phyloP scores from a whole-genome alignment of 305 asterid species.

The Caryopteris hybrid region DNA sequence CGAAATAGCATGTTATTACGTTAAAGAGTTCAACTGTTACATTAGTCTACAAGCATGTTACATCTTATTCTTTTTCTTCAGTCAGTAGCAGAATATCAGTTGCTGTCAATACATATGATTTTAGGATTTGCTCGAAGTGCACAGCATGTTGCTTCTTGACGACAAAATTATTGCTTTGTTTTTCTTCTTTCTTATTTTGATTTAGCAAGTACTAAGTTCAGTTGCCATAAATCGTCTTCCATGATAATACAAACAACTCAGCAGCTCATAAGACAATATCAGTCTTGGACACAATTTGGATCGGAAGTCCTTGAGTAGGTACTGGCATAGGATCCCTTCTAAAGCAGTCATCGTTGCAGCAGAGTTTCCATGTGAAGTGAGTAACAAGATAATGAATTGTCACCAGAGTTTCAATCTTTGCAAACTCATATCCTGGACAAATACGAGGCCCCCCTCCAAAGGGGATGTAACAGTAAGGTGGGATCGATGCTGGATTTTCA shows the following conservation, averaged over 20 bases:
- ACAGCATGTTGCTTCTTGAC: too few relatives aligned
- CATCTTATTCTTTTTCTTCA: too few relatives aligned
- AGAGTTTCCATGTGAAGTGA: slow-evolving; percentile 51
- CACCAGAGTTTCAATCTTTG: slow-evolving; percentile 53
- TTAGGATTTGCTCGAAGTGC: too few relatives aligned
- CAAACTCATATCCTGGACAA: slow-evolving; percentile 74
- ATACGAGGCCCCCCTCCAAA: slow-evolving; percentile 65
- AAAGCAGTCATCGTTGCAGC: slow-evolving; percentile 39
- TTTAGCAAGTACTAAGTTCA: not conserved
- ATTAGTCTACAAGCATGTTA: too few relatives aligned
- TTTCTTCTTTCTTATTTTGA: not conserved
- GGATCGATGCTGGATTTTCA: slow-evolving; percentile 41
- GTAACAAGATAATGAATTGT: slow-evolving; percentile 48
- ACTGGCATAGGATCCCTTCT: slow-evolving; percentile 58
- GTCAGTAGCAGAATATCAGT: too few relatives aligned
- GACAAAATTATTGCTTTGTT: not conserved
- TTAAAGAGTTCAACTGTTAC: too few relatives aligned
- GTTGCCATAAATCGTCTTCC: not conserved
- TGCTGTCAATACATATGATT: too few relatives aligned
- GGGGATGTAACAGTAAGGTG: slow-evolving; percentile 59
- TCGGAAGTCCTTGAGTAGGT: slow-evolving; percentile 59
- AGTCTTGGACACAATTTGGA: slow-evolving; percentile 33
- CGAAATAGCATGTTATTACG: too few relatives aligned
- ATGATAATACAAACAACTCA: not conserved
- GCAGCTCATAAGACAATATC: not conserved